Conservation (phyloP, 371 early-diverging fungal genomes). For the Apophysomyces elegans region DNA sequence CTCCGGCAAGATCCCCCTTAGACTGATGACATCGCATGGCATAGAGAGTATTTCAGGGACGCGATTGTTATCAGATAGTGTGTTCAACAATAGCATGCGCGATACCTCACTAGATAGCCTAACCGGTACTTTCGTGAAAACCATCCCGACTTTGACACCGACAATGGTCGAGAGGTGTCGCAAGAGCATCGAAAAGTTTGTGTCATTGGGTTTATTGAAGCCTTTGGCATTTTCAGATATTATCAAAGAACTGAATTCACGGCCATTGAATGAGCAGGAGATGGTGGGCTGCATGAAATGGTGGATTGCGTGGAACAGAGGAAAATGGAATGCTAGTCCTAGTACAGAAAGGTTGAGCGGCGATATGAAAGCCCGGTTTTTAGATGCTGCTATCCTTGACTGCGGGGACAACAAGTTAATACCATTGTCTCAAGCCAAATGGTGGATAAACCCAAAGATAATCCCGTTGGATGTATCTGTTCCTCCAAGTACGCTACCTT, state of each 20-base stretch:
- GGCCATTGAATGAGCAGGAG: slow-evolving; percentile 60
- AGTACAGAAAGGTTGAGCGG: slow-evolving; percentile 13
- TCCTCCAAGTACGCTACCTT: slow-evolving; percentile 66
- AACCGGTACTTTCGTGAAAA: slow-evolving; percentile 65
- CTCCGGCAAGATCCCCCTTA: slow-evolving; percentile 51
- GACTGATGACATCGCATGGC: slow-evolving; percentile 73
- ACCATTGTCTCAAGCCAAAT: slow-evolving; percentile 48
- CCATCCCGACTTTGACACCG: slow-evolving; percentile 62
- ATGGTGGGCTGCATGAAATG: slow-evolving; percentile 77
- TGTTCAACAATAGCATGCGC: not conserved
- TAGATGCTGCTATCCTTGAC: slow-evolving; percentile 45
- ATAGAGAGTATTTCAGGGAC: slow-evolving; percentile 55
- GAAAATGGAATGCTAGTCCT: slow-evolving; percentile 20
- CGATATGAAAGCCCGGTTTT: slow-evolving; percentile 21
- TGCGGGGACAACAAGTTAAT: slow-evolving; percentile 45
- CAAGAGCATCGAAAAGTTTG: slow-evolving; percentile 62
- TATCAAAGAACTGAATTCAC: slow-evolving; percentile 61
- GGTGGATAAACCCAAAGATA: slow-evolving; percentile 64
- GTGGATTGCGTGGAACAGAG: slow-evolving; percentile 64
- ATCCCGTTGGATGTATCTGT: slow-evolving; percentile 66
- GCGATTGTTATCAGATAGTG: slow-evolving; percentile 43
- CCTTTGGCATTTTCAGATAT: slow-evolving; percentile 67
- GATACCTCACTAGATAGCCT: slow-evolving; percentile 22
- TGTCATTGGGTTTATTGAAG: slow-evolving; percentile 38
- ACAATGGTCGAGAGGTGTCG: slow-evolving; percentile 53